Evolutionary conservation across 371 early-diverging fungal genomes (phyloP).

Genomic region (Amoeboaphelidium protococcarum): DNA sequence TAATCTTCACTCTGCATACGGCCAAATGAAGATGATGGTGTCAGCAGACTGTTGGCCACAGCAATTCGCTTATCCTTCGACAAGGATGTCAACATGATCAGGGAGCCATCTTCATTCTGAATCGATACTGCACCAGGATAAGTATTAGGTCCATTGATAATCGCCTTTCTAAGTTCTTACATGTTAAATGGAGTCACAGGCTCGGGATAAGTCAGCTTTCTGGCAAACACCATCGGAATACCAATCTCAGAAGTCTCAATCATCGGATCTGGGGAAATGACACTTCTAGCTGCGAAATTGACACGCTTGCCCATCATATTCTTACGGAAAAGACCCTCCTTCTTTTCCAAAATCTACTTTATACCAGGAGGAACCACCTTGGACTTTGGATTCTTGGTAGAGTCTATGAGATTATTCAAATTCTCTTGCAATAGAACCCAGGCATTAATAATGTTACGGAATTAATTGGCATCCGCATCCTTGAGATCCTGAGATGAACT

Average conservation of each 20-base stretch:
- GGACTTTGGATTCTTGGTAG: constrained; percentile 36
- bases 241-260: constrained; percentile 98
- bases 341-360: constrained; percentile 95
- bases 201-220: constrained; percentile 91
- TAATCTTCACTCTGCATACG: constrained; percentile 9
- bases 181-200: constrained; percentile 89
- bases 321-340: constrained; percentile 97
- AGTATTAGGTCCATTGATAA: constrained; percentile 89
- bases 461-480: too few species aligned
- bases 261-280: constrained; percentile 98
- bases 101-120: constrained; percentile 72
- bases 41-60: constrained; percentile 81
- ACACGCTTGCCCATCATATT: constrained; percentile 99
- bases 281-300: constrained; percentile 97
- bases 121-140: constrained; percentile 97
- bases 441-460: constrained; percentile 23
- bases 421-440: constrained; percentile 63
- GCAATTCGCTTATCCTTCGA: constrained; percentile 76
- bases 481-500: too few species aligned
- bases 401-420: constrained; percentile 81
- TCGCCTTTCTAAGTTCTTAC: constrained; percentile 63
- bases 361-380: constrained; percentile 50
- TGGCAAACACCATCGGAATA: constrained; percentile 90
- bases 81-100: constrained; percentile 48
- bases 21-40: constrained; percentile 24